A percentile compares a stretch with the other conserved stretches of the same genome.
Conservation (phyloP, 257 asterid species). For the Cinchona pubescens region DNA sequence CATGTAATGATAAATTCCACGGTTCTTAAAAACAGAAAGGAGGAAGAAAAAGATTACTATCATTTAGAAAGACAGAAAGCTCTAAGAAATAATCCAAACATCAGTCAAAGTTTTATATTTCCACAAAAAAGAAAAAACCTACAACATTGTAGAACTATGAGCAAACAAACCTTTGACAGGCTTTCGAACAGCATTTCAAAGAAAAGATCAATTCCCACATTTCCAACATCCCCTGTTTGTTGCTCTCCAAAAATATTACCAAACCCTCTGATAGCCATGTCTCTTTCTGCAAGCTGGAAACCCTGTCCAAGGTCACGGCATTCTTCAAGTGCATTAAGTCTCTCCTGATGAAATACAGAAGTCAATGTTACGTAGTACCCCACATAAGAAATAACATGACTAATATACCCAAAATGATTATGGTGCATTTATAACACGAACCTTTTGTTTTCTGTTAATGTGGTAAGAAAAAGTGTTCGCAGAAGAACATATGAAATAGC, state of each 20-base stretch:
- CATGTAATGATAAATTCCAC: not conserved
- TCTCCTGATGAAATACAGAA: slow-evolving; percentile 56
- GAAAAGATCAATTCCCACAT: slow-evolving; percentile 98
- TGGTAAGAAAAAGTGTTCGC: not conserved
- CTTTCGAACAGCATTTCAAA: slow-evolving; percentile 98
- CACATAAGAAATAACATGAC: not conserved
- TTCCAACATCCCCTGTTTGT: slow-evolving; percentile 98
- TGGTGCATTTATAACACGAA: not conserved
- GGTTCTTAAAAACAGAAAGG: not conserved
- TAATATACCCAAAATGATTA: not conserved
- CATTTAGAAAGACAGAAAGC: slow-evolving; percentile 17
- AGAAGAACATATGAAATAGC: not conserved
- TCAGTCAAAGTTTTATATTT: slow-evolving; percentile 4
- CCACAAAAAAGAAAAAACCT: not conserved
- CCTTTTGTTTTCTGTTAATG: not conserved
- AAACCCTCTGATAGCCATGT: slow-evolving; percentile 98
- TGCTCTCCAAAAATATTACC: slow-evolving; percentile 98
- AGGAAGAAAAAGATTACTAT: not conserved
- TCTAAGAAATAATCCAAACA: slow-evolving; percentile 5
- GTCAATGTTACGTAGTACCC: slow-evolving; percentile 10
- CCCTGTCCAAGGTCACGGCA: slow-evolving; percentile 96
- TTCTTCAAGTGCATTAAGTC: slow-evolving; percentile 95
- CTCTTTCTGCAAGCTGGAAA: slow-evolving; percentile 95
- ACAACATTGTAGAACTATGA: not conserved
- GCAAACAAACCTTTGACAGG: slow-evolving; percentile 76